Evolutionary conservation across 495 filamentous ascomycete genomes (phyloP).

Genomic region (Lichina pygmaea): DNA sequence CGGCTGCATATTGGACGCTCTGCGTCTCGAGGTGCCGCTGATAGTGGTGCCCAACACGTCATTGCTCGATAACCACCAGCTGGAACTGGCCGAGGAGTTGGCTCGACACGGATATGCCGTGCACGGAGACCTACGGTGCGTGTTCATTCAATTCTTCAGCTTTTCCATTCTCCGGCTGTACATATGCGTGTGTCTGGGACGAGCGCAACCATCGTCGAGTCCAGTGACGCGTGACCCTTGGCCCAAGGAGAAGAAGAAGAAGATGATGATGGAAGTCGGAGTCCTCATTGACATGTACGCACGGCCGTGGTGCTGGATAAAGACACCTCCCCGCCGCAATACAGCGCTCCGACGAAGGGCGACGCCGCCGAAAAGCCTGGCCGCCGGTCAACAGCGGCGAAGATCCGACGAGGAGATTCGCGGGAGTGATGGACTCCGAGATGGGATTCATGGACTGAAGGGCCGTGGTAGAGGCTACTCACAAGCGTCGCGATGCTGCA

Average conservation of each 20-base stretch:
- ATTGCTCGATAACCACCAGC: constrained; percentile 78
- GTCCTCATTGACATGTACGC: neutral
- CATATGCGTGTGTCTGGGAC: too few species aligned
- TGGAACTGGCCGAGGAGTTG: constrained; percentile 53
- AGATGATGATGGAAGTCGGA: neutral
- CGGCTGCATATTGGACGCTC: constrained; percentile 63
- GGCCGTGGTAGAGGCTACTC: neutral
- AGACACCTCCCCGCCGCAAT: constrained; percentile 22
- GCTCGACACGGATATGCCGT: constrained; percentile 41
- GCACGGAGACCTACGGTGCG: constrained; percentile 36
- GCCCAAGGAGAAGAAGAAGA: neutral
- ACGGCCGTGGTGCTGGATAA: neutral
- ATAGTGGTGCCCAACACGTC: constrained; percentile 67
- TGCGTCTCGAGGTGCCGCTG: constrained; percentile 36
- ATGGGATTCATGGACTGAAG: constrained; percentile 27
- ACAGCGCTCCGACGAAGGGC: constrained; percentile 15
- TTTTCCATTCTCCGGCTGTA: too few species aligned
- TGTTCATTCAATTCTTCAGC: neutral
- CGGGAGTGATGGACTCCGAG: constrained; percentile 26
- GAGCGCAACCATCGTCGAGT: neutral
- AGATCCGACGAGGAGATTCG: constrained; percentile 14
- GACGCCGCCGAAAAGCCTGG: constrained; percentile 16
- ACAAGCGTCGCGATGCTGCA: neutral
- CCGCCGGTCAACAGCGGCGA: constrained; percentile 19
- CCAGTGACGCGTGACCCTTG: neutral